These are phyloP conservation scores for Aspergillus eucalypticola DNA, from an alignment of 2,329 filamentous ascomycete genomes.

Conservation along the genomic window DNA sequence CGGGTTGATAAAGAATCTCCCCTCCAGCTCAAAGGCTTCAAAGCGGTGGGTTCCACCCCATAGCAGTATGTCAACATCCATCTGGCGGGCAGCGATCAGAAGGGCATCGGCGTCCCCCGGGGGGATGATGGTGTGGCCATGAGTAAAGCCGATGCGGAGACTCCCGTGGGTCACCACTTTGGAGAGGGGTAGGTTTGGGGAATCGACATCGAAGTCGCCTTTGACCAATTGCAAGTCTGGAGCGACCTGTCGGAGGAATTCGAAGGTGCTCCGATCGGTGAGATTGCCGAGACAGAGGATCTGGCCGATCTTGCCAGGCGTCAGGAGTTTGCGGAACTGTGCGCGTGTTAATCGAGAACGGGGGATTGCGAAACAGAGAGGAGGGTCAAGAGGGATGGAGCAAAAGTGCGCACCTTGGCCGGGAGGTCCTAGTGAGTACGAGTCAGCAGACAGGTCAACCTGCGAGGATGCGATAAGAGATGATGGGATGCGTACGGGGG, in stretches of 20 bases:
- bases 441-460: slow-evolving; percentile 18
- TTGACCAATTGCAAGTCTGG: slow-evolving; percentile 72
- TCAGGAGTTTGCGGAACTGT: slow-evolving; percentile 82
- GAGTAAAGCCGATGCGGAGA: slow-evolving; percentile 68
- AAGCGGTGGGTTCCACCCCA: slow-evolving; percentile 71
- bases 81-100: slow-evolving; percentile 67
- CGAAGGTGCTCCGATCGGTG: slow-evolving; percentile 76
- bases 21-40: slow-evolving; percentile 71
- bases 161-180: slow-evolving; percentile 71
- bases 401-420: slow-evolving; percentile 65
- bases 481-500: slow-evolving; percentile 58
- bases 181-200: slow-evolving; percentile 63
- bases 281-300: slow-evolving; percentile 79
- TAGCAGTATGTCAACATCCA: slow-evolving; percentile 69
- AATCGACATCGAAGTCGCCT: slow-evolving; percentile 68
- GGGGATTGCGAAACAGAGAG: slow-evolving; percentile 7
- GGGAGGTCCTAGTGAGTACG: slow-evolving; percentile 67
- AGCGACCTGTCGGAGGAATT: slow-evolving; percentile 73
- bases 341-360: slow-evolving; percentile 16
- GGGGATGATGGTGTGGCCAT: slow-evolving; percentile 68
- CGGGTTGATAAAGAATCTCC: slow-evolving; percentile 71
- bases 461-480: slow-evolving; percentile 8
- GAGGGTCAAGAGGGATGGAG: slow-evolving; percentile 1
- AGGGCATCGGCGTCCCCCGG: slow-evolving; percentile 68
- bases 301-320: slow-evolving; percentile 79